phyloP scores from a whole-genome alignment of 2,329 filamentous ascomycete species.

The Daldinia eschscholtzii region DNA sequence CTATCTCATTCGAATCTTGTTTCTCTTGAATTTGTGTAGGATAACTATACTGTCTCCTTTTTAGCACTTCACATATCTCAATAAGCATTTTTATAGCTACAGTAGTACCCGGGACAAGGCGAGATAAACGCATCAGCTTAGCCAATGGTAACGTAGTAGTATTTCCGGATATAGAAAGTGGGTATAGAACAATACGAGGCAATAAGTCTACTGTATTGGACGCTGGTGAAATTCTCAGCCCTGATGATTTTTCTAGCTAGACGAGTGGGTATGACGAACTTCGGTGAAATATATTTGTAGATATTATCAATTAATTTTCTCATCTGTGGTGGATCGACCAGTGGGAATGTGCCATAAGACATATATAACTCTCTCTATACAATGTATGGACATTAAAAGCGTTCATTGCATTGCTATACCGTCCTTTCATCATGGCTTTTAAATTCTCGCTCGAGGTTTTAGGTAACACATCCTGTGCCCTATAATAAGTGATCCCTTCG shows the following conservation, averaged over 20 bases:
- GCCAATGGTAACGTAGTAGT: constrained; percentile 9
- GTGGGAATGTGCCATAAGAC: neutral
- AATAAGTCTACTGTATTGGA: constrained; percentile 6
- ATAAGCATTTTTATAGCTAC: constrained; percentile 1
- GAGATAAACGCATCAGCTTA: neutral
- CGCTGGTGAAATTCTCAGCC: neutral
- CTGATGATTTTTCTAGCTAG: neutral
- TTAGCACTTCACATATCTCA: neutral
- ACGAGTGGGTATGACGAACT: neutral
- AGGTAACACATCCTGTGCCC: neutral
- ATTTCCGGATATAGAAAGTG: constrained; percentile 27
- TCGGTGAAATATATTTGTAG: neutral
- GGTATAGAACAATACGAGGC: neutral
- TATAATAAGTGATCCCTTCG: neutral
- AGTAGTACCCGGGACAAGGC: neutral
- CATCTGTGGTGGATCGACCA: neutral
- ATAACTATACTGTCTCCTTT: neutral
- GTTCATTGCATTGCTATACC: constrained; percentile 8
- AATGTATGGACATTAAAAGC: neutral
- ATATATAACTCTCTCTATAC: constrained; percentile 4
- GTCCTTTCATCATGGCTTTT: neutral
- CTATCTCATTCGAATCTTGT: neutral
- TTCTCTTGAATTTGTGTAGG: neutral
- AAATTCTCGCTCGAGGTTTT: neutral
- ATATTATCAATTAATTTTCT: constrained; percentile 3